Base-by-base conservation (phyloP, 139 green algal species). In the Parachlorella kessleri region DNA sequence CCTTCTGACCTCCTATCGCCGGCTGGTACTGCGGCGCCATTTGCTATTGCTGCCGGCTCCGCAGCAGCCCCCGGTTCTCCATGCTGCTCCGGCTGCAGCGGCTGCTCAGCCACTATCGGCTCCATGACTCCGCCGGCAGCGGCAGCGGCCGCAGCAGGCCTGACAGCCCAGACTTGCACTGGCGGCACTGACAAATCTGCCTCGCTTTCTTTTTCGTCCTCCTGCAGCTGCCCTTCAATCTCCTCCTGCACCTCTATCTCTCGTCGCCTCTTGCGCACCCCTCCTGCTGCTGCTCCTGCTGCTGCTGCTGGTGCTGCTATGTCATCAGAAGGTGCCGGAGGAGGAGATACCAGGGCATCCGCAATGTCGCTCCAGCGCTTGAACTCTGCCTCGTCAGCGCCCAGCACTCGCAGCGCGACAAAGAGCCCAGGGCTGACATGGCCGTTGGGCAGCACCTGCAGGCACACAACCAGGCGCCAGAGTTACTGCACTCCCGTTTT, bases 371-470 rank as follows among this genome's bases (percentile, higher is more conserved):
- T 38, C 80, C 78, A 86, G 35, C 14, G 4, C 18, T 36, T 26
- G 33, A 65, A 67, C 68, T 78, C 73, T 3, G 26, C 41, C 3
- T 77, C 37, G 9, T 10, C 9, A 26, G 76, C 80, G 35, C 40
- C 76, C 32, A 90, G 80, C n/a, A 89, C 73, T 24, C 73, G 72
- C 66, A 89, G 74, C 64, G 77, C 77, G 3, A 81, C 78, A 26
- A 80, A 72, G 39, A 89, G 74, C 0, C 70, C 67, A 0, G 81
- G 55, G 53, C 53, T 70, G 32, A 91, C 75, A 21, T 72, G 74
- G 75, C 78, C 85, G 26, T 85, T 70, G 66, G 84, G 85, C 68
- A 87, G 41, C 41, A 87, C 76, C 59, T 73, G 42, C 35, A 32
- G 39, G 24, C 9, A 1, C 33, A 23, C 7, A 39, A 24, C 35